Evolutionary conservation across 164 flowering plant genomes (phyloP).

Genomic region (Macadamia integrifolia): DNA sequence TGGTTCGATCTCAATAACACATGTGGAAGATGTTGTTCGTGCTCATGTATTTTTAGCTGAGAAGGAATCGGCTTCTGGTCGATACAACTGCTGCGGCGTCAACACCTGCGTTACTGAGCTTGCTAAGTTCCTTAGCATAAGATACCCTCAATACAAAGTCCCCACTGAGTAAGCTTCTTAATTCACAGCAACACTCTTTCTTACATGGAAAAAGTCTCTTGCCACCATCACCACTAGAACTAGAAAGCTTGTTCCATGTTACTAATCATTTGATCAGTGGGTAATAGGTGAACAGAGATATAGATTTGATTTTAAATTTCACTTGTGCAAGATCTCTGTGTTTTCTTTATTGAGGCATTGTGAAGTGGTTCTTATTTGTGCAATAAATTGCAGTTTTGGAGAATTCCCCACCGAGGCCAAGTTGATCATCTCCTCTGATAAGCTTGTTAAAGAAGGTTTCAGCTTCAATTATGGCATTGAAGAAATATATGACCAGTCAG

Average conservation of each 20-base stretch:
- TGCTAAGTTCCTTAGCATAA: slow-evolving; percentile 49
- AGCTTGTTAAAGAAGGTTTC: slow-evolving; percentile 68
- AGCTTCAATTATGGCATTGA: slow-evolving; percentile 62
- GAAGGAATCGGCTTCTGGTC: slow-evolving; percentile 68
- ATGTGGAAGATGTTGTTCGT: slow-evolving; percentile 65
- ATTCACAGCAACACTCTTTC: not conserved
- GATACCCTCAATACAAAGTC: slow-evolving; percentile 58
- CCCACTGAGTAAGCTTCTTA: slow-evolving; percentile 51
- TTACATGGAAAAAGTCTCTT: no score
- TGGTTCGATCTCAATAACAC: slow-evolving; percentile 62
- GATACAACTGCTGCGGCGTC: slow-evolving; percentile 59
- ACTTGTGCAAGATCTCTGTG: no score
- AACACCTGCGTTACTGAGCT: slow-evolving; percentile 64
- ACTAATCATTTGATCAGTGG: no score
- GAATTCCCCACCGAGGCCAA: slow-evolving; percentile 58
- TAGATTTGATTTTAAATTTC: no score
- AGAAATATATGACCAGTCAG: slow-evolving; percentile 52
- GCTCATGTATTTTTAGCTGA: slow-evolving; percentile 73
- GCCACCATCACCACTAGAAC: no score
- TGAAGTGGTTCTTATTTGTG: not conserved
- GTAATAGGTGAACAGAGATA: no score
- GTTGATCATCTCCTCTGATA: slow-evolving; percentile 55
- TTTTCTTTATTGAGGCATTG: not conserved
- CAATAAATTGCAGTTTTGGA: slow-evolving; percentile 47
- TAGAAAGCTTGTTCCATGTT: no score